These are phyloP conservation scores for Ustilago sp. DNA, from an alignment of 1,284 basidiomycete species.

Conservation along the genomic window DNA sequence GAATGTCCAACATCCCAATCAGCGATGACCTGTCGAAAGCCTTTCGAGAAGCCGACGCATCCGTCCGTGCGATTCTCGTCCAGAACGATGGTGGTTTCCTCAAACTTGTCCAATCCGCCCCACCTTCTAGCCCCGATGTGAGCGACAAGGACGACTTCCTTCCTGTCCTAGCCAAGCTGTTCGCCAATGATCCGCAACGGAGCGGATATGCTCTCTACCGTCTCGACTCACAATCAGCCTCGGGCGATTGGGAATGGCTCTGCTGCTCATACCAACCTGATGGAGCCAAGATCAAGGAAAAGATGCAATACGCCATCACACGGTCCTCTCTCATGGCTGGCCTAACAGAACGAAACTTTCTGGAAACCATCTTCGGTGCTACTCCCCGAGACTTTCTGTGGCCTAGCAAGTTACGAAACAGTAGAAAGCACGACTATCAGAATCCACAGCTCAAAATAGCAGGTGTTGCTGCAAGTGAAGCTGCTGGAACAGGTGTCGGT, in stretches of 20 bases:
- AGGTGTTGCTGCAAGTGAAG: conserved; percentile 53
- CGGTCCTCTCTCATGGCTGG: conserved; percentile 54
- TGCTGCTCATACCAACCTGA: conserved; percentile 62
- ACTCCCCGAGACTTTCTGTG: conserved; percentile 55
- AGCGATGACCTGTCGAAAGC: conserved; percentile 39
- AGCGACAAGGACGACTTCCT: conserved; percentile 57
- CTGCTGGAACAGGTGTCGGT: conserved; percentile 59
- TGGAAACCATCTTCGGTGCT: conserved; percentile 62
- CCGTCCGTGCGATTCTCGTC: conserved; percentile 55
- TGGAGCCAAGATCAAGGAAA: conserved; percentile 61
- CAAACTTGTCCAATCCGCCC: conserved; percentile 37
- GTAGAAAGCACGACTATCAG: conserved; percentile 65
- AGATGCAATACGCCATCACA: conserved; percentile 63
- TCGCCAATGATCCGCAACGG: conserved; percentile 53
- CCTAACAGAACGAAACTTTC: conserved; percentile 58
- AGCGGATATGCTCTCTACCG: conserved; percentile 61
- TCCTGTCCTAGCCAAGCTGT: conserved; percentile 46
- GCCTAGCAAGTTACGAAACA: conserved; percentile 59
- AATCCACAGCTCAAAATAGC: conserved; percentile 60
- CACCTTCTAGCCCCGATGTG: conserved; percentile 25
- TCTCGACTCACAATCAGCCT: conserved; percentile 57
- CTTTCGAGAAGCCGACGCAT: conserved; percentile 35
- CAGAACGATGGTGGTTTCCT: conserved; percentile 56
- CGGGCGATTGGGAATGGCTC: conserved; percentile 64
- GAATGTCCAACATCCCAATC: conserved; percentile 52